A percentile compares a stretch with the other conserved stretches of the same genome.
Evolutionary conservation across 768 basidiomycete genomes (phyloP).

Genomic region (Pleurotus cornucopiae): DNA sequence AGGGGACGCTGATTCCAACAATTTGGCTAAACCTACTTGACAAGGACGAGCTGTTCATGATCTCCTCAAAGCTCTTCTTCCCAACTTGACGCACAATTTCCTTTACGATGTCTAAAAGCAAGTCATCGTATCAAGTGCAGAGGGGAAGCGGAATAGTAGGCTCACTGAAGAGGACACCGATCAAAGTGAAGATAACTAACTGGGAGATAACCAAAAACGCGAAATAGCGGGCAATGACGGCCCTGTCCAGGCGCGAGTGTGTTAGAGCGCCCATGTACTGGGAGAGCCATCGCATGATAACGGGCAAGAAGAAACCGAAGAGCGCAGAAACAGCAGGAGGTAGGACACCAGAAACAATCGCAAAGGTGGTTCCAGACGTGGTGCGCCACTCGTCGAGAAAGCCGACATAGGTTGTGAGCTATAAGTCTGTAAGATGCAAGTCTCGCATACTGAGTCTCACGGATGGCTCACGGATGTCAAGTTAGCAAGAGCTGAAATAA

Average conservation of each 20-base stretch:
- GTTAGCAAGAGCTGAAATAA: constrained; percentile 91
- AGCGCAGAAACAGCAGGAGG: constrained; percentile 85
- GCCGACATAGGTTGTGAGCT: constrained; percentile 64
- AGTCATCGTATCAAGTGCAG: constrained; percentile 1
- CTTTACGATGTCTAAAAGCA: constrained; percentile 33
- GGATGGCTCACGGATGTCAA: constrained; percentile 60
- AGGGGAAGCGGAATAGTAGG: constrained; percentile 9
- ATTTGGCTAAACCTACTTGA: constrained; percentile 29
- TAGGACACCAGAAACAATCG: constrained; percentile 86
- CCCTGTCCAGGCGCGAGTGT: constrained; percentile 80
- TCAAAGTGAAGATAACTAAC: constrained; percentile 88
- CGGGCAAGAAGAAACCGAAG: constrained; percentile 88
- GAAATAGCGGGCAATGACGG: constrained; percentile 90
- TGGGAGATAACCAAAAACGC: constrained; percentile 93
- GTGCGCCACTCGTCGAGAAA: constrained; percentile 75
- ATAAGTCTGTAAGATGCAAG: constrained; percentile 11
- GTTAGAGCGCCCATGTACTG: constrained; percentile 65
- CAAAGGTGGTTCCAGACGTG: constrained; percentile 64
- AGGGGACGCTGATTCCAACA: background rate
- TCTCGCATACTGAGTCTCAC: background rate
- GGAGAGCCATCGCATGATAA: constrained; percentile 87
- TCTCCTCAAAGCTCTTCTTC: constrained; percentile 39
- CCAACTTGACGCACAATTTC: constrained; percentile 41
- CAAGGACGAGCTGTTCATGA: constrained; percentile 33
- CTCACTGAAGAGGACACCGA: constrained; percentile 85